Evolutionary conservation across 2,329 filamentous ascomycete species (phyloP).

Genomic region (Pseudogymnoascus sp.): DNA sequence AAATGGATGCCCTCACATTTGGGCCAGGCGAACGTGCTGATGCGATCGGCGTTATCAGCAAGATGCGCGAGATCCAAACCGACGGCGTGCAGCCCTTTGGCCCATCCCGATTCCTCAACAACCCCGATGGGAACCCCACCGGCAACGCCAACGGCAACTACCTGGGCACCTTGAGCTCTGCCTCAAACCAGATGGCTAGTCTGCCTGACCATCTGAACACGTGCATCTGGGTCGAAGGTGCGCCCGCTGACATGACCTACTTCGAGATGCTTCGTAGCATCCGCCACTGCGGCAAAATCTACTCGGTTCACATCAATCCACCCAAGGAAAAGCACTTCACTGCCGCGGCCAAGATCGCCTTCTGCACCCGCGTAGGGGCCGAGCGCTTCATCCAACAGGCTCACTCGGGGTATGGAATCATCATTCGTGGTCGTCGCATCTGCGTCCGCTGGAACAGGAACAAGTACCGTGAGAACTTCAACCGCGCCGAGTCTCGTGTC

Average conservation of each 20-base stretch:
- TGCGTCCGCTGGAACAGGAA: slow-evolving; percentile 13
- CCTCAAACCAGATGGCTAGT: background rate
- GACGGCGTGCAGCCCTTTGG: background rate
- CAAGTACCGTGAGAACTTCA: background rate
- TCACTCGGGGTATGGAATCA: background rate
- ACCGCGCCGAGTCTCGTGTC: slow-evolving; percentile 12
- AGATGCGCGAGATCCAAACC: background rate
- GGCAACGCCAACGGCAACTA: background rate
- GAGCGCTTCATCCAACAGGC: slow-evolving; percentile 2
- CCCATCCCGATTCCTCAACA: background rate
- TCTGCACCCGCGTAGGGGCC: slow-evolving; percentile 10
- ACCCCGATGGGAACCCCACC: background rate
- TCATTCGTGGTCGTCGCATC: slow-evolving; percentile 9
- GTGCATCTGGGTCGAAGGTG: slow-evolving; percentile 17
- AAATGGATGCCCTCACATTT: background rate
- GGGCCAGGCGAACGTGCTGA: background rate
- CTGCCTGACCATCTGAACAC: slow-evolving; percentile 18
- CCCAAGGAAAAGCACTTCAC: slow-evolving; percentile 10
- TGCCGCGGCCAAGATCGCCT: slow-evolving; percentile 17
- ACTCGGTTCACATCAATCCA: slow-evolving; percentile 12
- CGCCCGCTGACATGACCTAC: slow-evolving; percentile 11
- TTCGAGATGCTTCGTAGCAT: slow-evolving; percentile 16
- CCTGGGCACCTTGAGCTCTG: slow-evolving; percentile 4
- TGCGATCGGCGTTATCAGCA: background rate
- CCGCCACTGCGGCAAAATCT: slow-evolving; percentile 15